These are phyloP conservation scores for Chaetomidium leptoderma DNA, from an alignment of 495 filamentous ascomycete species.

Conservation along the genomic window DNA sequence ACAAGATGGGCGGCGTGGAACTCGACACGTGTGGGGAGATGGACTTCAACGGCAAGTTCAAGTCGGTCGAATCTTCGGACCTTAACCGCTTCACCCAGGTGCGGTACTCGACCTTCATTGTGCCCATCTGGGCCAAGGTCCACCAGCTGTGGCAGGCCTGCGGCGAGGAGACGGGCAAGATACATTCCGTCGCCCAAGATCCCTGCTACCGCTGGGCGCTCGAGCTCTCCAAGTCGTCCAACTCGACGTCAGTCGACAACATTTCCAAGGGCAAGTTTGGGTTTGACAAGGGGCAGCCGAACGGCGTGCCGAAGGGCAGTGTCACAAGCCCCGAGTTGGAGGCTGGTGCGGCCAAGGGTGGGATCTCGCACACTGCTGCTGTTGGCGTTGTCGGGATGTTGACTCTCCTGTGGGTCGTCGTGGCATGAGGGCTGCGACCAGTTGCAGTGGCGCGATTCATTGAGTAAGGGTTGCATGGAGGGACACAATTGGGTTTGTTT, in stretches of 20 bases:
- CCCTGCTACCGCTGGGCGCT: conserved; percentile 7
- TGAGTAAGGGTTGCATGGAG: not conserved
- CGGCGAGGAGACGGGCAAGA: not conserved
- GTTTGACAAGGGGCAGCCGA: not conserved
- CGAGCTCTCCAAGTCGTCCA: not conserved
- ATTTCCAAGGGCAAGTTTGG: not conserved
- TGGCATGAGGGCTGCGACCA: not conserved
- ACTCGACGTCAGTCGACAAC: not conserved
- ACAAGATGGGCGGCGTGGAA: conserved; percentile 7
- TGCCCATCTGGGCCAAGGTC: conserved; percentile 1
- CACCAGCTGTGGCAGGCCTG: conserved; percentile 9
- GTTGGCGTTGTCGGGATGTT: not conserved
- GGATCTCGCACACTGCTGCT: not conserved
- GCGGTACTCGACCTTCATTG: conserved; percentile 2
- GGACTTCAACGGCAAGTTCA: not conserved
- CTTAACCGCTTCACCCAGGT: not conserved
- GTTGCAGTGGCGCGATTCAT: not conserved
- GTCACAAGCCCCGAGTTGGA: not conserved
- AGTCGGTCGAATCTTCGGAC: not conserved
- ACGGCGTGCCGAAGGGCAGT: not conserved
- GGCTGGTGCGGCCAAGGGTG: not conserved
- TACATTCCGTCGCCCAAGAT: not conserved
- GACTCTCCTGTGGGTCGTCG: not conserved
- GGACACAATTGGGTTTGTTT: not conserved
- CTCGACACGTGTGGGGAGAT: conserved; percentile 7